These are phyloP conservation scores for Penicillium sp. DNA, from an alignment of 2,329 filamentous ascomycete genomes.

Conservation along the genomic window DNA sequence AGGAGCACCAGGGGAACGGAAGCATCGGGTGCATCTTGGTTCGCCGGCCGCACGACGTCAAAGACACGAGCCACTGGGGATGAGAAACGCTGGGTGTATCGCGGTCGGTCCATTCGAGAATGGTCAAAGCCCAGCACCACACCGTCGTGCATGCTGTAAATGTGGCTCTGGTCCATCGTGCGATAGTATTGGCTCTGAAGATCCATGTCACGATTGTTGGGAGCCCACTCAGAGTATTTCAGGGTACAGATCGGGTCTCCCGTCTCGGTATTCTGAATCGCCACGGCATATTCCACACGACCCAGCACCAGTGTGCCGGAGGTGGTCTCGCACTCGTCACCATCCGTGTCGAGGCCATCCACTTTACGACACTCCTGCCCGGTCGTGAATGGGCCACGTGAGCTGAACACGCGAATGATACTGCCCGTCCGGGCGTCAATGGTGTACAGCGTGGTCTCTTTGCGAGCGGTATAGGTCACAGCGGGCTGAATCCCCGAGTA, in stretches of 20 bases:
- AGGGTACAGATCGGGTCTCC: conserved; percentile 78
- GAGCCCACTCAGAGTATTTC: conserved; percentile 88
- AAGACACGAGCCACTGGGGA: conserved; percentile 83
- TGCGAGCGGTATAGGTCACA: conserved; percentile 84
- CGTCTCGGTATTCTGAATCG: conserved; percentile 68
- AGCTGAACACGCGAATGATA: conserved; percentile 77
- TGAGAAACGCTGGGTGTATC: conserved; percentile 64
- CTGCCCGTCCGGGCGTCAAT: conserved; percentile 80
- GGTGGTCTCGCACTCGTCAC: conserved; percentile 66
- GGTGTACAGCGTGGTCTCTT: conserved; percentile 83
- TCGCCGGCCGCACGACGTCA: conserved; percentile 71
- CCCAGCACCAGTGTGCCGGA: conserved; percentile 76
- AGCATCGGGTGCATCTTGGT: conserved; percentile 56
- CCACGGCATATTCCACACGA: conserved; percentile 82
- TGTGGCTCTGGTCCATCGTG: conserved; percentile 81
- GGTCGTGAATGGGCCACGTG: conserved; percentile 62
- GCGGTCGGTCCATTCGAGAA: conserved; percentile 48
- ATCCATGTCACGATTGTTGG: conserved; percentile 85
- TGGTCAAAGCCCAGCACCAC: conserved; percentile 75
- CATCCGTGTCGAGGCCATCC: conserved; percentile 54
- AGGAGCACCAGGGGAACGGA: conserved; percentile 70
- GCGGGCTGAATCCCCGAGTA: conserved; percentile 68
- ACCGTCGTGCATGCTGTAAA: conserved; percentile 81
- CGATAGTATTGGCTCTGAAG: conserved; percentile 73
- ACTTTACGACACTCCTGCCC: conserved; percentile 69